Base-by-base conservation (phyloP, 169 alveolate genomes). In the Eimeria necatrix region DNA sequence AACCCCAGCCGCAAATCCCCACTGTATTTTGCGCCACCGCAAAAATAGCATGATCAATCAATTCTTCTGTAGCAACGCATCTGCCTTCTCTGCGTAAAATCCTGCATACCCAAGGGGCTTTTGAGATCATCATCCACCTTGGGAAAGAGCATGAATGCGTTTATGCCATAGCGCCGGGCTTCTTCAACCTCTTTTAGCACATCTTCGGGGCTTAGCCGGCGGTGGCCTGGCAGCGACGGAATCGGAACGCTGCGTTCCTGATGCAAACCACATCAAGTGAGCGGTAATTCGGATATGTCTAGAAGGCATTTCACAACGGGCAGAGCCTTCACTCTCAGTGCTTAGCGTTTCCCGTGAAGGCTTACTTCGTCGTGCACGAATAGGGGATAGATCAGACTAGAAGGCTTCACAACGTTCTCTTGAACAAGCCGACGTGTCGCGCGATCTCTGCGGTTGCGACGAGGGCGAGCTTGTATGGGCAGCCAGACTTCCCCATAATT, bases 91-190 rank as follows among this genome's bases (percentile, higher is more conserved):
- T 4, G 18, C 24, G 41, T 6, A 41, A 32, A 74, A 41, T 48
- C 20, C 85, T 18, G 52, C 95, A 12, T 81, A 92, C 95, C 97
- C 95, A 95, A 80, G 60, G 48, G 91, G 80, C 70, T 80, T 93
- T 96, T 96, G 32, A 92, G 95, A 76, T 89, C 88, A 59, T 94
- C 96, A 8, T 73, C 96, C 59, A 96, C 96, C 41, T 93, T 96
- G 48, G 97, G 97, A 73, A 96, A 96, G 71, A 96, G 95, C 96
- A 96, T 95, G 91, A 96, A 95, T 64, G 95, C 96, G 59, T 96
- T 96, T 41, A 96, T 94, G 41, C 96, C 96, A 71, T 93, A 53
- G 60, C 95, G 90, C 68, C 91, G 71, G 48, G 96, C 95, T 70
- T 96, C 97, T 41, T 93, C 97, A 32, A 96, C 96, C 59, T 96